Evolutionary conservation across 192 early-diverging fungal species (phyloP).

Genomic region (Glomus cerebriforme): DNA sequence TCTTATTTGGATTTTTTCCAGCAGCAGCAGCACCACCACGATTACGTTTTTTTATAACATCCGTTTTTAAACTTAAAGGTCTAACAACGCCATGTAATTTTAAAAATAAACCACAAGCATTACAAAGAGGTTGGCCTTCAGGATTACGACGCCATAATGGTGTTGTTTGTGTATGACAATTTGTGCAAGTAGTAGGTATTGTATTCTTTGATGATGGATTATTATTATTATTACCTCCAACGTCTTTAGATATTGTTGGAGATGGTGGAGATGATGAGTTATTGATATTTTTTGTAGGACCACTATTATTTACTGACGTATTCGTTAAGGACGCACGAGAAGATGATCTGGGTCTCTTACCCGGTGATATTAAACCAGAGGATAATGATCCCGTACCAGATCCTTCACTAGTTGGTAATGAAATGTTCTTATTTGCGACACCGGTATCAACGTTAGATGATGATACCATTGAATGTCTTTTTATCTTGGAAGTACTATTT

Average conservation of each 20-base stretch:
- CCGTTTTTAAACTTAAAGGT: slow-evolving; percentile 86
- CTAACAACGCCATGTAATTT: slow-evolving; percentile 91
- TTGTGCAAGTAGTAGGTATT: slow-evolving; percentile 65
- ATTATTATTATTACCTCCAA: slow-evolving; percentile 34
- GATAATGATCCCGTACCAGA: not conserved
- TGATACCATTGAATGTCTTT: slow-evolving; percentile 5
- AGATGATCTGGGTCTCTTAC: slow-evolving; percentile 33
- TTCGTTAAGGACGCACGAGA: slow-evolving; percentile 22
- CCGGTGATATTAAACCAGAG: not conserved
- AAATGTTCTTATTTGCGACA: slow-evolving; percentile 4
- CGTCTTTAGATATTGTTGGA: slow-evolving; percentile 25
- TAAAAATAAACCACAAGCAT: slow-evolving; percentile 94
- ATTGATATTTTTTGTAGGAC: slow-evolving; percentile 33
- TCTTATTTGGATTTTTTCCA: slow-evolving; percentile 11
- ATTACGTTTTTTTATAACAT: slow-evolving; percentile 91
- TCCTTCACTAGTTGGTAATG: not conserved
- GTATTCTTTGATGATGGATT: slow-evolving; percentile 34
- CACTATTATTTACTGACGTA: slow-evolving; percentile 4
- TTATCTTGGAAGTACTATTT: slow-evolving; percentile 7
- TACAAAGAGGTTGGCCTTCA: slow-evolving; percentile 89
- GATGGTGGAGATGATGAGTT: slow-evolving; percentile 27
- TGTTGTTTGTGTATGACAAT: slow-evolving; percentile 90
- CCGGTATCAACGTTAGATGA: not conserved
- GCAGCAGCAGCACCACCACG: slow-evolving; percentile 42
- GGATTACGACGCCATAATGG: slow-evolving; percentile 94